Evolutionary conservation across 2,329 filamentous ascomycete species (phyloP).

Genomic region (Penicillium freii): DNA sequence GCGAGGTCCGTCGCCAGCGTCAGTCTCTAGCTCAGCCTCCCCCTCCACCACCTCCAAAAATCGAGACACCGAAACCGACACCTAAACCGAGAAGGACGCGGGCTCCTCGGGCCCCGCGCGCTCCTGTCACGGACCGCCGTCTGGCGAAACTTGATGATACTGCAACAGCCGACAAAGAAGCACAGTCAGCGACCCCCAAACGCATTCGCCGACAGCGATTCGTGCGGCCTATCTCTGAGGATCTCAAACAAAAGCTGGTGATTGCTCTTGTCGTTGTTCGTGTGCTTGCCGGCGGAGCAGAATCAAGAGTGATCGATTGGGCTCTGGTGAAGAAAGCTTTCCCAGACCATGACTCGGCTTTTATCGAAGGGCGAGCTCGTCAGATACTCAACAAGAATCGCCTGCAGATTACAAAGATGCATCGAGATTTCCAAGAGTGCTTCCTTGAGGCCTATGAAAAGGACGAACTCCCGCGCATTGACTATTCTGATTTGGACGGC

Average conservation of each 20-base stretch:
- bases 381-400: slow-evolving; percentile 40
- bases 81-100: slow-evolving; percentile 1
- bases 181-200: slow-evolving; percentile 14
- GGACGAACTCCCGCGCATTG: slow-evolving; percentile 43
- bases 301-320: slow-evolving; percentile 47
- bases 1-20: background rate
- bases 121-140: slow-evolving; percentile 21
- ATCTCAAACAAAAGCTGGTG: slow-evolving; percentile 37
- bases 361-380: slow-evolving; percentile 39
- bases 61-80: background rate
- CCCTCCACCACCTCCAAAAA: background rate
- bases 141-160: slow-evolving; percentile 28
- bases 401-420: slow-evolving; percentile 44
- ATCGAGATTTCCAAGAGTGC: slow-evolving; percentile 47
- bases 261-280: slow-evolving; percentile 47
- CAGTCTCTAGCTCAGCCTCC: background rate
- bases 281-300: slow-evolving; percentile 45
- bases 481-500: slow-evolving; percentile 43
- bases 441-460: slow-evolving; percentile 48
- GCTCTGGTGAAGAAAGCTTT: slow-evolving; percentile 44
- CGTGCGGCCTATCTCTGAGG: slow-evolving; percentile 25
- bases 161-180: slow-evolving; percentile 9
- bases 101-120: background rate
- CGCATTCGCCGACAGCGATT: slow-evolving; percentile 25
- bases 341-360: slow-evolving; percentile 39